Evolutionary conservation across 2,329 filamentous ascomycete genomes (phyloP), one percentile per base, ranked within the genome.

Genomic region (Phyllosticta citriasiana): DNA sequence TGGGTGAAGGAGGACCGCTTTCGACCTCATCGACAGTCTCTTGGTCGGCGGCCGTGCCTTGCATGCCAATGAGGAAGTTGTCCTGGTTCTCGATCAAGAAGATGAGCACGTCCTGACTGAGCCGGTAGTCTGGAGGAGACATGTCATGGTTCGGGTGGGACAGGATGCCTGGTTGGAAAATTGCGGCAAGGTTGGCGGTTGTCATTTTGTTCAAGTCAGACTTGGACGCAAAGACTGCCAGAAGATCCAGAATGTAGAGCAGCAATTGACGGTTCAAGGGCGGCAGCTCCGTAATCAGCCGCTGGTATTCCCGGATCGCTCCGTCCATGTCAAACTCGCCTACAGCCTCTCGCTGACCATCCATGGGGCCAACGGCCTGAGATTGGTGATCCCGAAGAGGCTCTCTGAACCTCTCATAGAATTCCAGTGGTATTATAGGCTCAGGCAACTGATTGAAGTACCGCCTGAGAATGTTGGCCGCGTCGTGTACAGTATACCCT

Each of bases 51-150:
- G 86, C 92, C n/a, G 92, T 97, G 53, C 94, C 94, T 71, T 91
- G 90, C 94, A 99, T 99, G 60, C 94, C 94, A 65, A 99, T 95
- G 66, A 99, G 79, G 79, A 99, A 99, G 74, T 96, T 90, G 70
- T 99, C 94, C 73, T 99, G 94, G 69, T 99, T 96, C 71, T 97
- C 92, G 66, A 99, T 99, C 67, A 99, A 78, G 74, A 99, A 99
- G 57, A 99, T 96, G 65, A 99, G 82, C 22, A 99, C 93, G 69
- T 94, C 93, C 79, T 99, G 94, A 71, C 95, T 97, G 5, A 99
- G 79, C 33, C 91, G 87, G 72, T 99, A 99, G 71, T 97, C 93
- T 62, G 89, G 84, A 0, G 94, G 94, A 0, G 91, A 87, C 93
- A 99, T 97, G 70, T 96, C 92, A 73, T 99, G 94, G 63, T 84